phyloP scores from a whole-genome alignment of 129 eudicot genomes.

The Scalesia atractyloides region DNA sequence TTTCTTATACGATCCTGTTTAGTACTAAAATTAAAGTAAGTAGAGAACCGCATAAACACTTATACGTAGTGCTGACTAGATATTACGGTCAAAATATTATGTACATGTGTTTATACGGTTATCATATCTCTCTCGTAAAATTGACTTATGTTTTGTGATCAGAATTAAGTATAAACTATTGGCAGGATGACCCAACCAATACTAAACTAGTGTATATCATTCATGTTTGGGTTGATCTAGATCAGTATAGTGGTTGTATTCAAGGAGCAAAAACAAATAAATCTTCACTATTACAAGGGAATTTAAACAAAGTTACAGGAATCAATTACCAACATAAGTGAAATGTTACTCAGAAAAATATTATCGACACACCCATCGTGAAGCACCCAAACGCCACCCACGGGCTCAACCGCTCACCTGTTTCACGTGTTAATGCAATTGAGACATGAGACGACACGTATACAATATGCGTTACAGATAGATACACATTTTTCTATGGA shows the following conservation, averaged over 20 bases:
- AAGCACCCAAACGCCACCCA: constrained; percentile 93
- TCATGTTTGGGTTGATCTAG: neutral
- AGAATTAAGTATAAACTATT: no score
- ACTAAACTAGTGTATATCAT: neutral
- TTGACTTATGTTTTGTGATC: no score
- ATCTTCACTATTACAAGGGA: constrained; percentile 2
- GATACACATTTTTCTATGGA: neutral
- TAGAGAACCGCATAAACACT: no score
- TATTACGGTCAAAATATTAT: no score
- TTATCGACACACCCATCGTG: constrained; percentile 80
- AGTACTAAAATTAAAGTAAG: no score
- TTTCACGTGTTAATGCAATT: constrained; percentile 23
- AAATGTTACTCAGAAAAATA: constrained; percentile 56
- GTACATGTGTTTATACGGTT: no score
- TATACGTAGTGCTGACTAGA: no score
- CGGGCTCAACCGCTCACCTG: constrained; percentile 93
- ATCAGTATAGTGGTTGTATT: neutral
- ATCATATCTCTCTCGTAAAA: no score
- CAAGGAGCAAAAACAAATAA: neutral
- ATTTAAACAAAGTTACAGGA: constrained; percentile 3
- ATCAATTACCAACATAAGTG: neutral
- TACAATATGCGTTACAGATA: neutral
- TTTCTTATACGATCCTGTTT: no score
- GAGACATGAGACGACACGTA: constrained; percentile 7
- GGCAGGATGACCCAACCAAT: neutral